Evolutionary conservation across 495 filamentous ascomycete species (phyloP), one percentile per base, ranked within the genome.

Genomic region (Xylaria cubensis): DNA sequence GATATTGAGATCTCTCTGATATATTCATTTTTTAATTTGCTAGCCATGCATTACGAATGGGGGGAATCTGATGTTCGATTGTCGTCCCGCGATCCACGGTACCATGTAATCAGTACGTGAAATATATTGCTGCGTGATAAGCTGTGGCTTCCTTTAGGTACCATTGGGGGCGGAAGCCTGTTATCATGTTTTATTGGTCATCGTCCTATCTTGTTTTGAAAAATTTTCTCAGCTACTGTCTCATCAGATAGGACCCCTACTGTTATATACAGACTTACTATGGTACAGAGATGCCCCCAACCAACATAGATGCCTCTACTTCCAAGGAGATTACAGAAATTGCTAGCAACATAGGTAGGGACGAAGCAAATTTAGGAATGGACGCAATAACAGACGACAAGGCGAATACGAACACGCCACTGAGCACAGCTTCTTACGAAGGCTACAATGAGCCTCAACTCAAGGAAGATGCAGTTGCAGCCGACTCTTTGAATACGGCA

Each of bases 1-100:
- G 64, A 24, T 53, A 66, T 15, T 66, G 44, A 66, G 26, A 51
- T 51, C 64, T 66, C 29, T 66, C 44, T 42, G 26, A 17, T 9
- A 1, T 13, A 39, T 50, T 8, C 62, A 64, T 64, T n/a, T n/a
- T n/a, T n/a, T n/a, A n/a, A n/a, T n/a, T n/a, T n/a, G n/a, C n/a
- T n/a, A n/a, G n/a, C n/a, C n/a, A n/a, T n/a, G n/a, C n/a, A n/a
- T n/a, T n/a, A n/a, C n/a, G n/a, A n/a, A n/a, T n/a, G 17, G 17
- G 21, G 1, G 46, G 3, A 10, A 19, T 9, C 6, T 63, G 0
- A 44, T 26, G 21, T 7, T 26, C 24, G 59, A 29, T 12, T 10
- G 32, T 7, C 19, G 13, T 21, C 0, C 10, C 7, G 13, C 26
- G n/a, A 39, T n/a, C 13, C 0, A 19, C 6, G 29, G 17, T 36